Evolutionary conservation across 2,329 filamentous ascomycete genomes (phyloP).

Genomic region (Aspergillus aculeatus): DNA sequence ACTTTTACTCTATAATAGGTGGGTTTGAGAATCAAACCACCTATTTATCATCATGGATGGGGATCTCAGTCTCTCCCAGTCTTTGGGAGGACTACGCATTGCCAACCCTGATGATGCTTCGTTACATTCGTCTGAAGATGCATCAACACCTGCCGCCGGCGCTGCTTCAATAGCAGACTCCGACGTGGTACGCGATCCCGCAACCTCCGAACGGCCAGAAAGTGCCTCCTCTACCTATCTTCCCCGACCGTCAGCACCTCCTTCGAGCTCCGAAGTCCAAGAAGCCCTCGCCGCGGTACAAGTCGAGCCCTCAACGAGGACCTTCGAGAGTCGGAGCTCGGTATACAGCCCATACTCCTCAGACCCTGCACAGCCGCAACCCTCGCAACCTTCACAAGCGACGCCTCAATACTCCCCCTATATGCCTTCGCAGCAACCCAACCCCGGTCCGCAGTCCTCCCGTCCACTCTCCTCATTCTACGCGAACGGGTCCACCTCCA

Average conservation of each 20-base stretch:
- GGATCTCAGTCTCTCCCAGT: constrained; percentile 87
- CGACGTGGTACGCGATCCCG: constrained; percentile 23
- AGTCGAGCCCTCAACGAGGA: constrained; percentile 21
- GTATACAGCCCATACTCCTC: constrained; percentile 47
- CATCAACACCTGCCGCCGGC: constrained; percentile 23
- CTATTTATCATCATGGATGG: constrained; percentile 68
- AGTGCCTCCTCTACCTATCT: constrained; percentile 25
- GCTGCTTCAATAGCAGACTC: constrained; percentile 27
- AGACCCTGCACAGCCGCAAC: constrained; percentile 41
- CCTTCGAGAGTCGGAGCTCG: constrained; percentile 43
- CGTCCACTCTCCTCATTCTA: constrained; percentile 52
- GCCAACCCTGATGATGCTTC: constrained; percentile 85
- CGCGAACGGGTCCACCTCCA: constrained; percentile 43
- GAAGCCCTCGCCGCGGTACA: constrained; percentile 19
- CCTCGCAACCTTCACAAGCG: constrained; percentile 10
- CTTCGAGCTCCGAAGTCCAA: constrained; percentile 20
- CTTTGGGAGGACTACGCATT: constrained; percentile 90
- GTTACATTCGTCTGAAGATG: constrained; percentile 37
- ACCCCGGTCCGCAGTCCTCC: constrained; percentile 37
- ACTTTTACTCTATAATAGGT: neutral
- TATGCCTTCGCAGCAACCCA: constrained; percentile 37
- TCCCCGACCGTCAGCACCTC: constrained; percentile 16
- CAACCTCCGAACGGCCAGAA: constrained; percentile 21
- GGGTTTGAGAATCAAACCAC: neutral
- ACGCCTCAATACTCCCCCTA: constrained; percentile 47